Percentiles rank a stretch among this genome's conserved stretches.
Evolutionary conservation across 1,284 basidiomycete species (phyloP).

Genomic region (Moesziomyces parantarcticus): DNA sequence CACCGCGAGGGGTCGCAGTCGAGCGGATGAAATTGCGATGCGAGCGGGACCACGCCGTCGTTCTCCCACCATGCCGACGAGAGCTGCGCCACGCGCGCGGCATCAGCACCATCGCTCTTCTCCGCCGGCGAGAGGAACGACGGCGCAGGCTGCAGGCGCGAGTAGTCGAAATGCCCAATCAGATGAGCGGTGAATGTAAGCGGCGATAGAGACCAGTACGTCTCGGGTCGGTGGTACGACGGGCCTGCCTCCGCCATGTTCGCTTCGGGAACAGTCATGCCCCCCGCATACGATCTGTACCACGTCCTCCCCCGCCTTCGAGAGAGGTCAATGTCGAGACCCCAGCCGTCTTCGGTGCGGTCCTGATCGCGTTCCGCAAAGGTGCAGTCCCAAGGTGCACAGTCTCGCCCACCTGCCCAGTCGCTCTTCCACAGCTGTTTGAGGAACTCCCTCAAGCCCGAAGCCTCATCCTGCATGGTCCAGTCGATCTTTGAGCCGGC

Average conservation of each 20-base stretch:
- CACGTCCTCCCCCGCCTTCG: conserved; percentile 31
- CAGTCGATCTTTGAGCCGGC: too few species aligned
- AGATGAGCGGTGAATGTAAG: conserved; percentile 24
- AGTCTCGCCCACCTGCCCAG: conserved; percentile 51
- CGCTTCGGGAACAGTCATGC: conserved; percentile 28
- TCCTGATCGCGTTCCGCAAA: conserved; percentile 34
- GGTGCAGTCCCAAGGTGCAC: conserved; percentile 57
- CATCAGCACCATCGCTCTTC: neutral
- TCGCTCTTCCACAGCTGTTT: conserved; percentile 42
- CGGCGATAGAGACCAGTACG: conserved; percentile 38
- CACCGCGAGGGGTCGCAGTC: conserved; percentile 25
- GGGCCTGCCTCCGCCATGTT: neutral
- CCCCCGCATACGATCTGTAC: conserved; percentile 46
- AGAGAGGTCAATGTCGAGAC: neutral
- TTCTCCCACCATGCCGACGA: conserved; percentile 41
- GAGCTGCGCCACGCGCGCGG: neutral
- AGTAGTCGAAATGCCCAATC: conserved; percentile 40
- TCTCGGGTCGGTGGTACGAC: conserved; percentile 21
- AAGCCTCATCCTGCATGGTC: neutral
- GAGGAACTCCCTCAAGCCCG: conserved; percentile 24
- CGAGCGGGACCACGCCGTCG: conserved; percentile 53
- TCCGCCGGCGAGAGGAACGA: conserved; percentile 1
- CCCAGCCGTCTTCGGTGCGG: conserved; percentile 20
- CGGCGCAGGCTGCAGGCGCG: conserved; percentile 10
- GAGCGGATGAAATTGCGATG: conserved; percentile 51